Evolutionary conservation across 2,329 filamentous ascomycete species (phyloP).

Genomic region (Cercospora zeae-maydis): DNA sequence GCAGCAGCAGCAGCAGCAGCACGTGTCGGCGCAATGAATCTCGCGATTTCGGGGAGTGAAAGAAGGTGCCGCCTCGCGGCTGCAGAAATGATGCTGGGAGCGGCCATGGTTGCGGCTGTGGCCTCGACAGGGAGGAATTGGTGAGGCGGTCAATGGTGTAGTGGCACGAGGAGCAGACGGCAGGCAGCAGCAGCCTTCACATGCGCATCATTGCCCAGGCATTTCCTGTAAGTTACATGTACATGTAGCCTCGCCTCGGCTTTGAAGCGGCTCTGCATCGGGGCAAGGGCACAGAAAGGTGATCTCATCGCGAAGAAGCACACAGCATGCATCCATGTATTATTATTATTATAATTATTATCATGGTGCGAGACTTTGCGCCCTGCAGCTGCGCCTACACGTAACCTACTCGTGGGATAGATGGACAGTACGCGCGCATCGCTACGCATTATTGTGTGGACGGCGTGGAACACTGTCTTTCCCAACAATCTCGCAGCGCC

Average conservation of each 20-base stretch:
- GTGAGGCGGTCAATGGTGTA: conserved; percentile 10
- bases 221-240: neutral
- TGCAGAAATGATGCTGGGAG: conserved; percentile 24
- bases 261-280: conserved; percentile 6
- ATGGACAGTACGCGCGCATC: too few species aligned
- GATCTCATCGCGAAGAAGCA: conserved; percentile 6
- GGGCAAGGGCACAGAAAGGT: neutral
- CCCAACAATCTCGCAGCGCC: neutral
- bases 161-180: neutral
- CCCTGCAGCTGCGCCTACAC: too few species aligned
- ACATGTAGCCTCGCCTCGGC: conserved; percentile 2
- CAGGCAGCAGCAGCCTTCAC: conserved; percentile 3
- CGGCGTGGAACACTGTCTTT: neutral
- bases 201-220: neutral
- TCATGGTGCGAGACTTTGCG: too few species aligned
- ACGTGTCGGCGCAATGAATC: conserved; percentile 10
- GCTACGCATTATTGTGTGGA: neutral
- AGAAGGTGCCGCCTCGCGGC: conserved; percentile 22
- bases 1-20: neutral
- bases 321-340: too few species aligned
- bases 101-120: conserved; percentile 21
- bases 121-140: conserved; percentile 8
- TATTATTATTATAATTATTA: too few species aligned
- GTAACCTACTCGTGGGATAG: too few species aligned
- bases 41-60: conserved; percentile 16